Evolutionary conservation across 768 basidiomycete species (phyloP).

Genomic region (Porphyrellus cyaneotinctus): DNA sequence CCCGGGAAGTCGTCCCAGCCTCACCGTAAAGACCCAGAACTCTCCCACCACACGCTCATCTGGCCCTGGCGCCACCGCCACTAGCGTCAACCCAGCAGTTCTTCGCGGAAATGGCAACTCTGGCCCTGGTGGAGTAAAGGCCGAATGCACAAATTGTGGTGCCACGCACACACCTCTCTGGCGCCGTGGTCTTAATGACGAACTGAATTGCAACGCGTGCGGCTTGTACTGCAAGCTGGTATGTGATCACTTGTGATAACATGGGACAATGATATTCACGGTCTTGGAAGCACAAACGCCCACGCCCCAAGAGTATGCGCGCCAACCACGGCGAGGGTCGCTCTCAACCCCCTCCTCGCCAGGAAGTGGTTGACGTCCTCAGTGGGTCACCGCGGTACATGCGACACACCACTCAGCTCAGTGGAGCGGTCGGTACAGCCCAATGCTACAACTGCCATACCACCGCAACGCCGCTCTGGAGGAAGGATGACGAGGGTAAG

Average conservation of each 20-base stretch:
- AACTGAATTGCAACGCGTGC: constrained; percentile 87
- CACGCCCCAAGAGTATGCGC: constrained; percentile 85
- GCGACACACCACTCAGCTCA: constrained; percentile 28
- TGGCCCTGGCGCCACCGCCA: constrained; percentile 63
- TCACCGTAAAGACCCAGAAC: constrained; percentile 57
- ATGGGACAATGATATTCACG: neutral
- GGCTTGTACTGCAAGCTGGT: constrained; percentile 86
- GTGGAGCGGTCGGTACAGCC: constrained; percentile 42
- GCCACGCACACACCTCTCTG: constrained; percentile 87
- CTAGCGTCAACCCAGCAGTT: constrained; percentile 47
- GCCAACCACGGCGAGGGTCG: constrained; percentile 71
- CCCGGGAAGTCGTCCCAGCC: constrained; percentile 47
- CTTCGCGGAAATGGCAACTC: constrained; percentile 33
- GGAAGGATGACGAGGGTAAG: constrained; percentile 88
- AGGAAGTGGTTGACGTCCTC: constrained; percentile 70
- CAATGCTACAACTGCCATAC: constrained; percentile 92
- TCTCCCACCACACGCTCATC: constrained; percentile 45
- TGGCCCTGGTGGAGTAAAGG: constrained; percentile 61
- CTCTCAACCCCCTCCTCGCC: constrained; percentile 57
- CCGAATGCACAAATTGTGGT: constrained; percentile 85
- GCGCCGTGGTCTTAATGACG: constrained; percentile 82
- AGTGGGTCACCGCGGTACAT: constrained; percentile 44
- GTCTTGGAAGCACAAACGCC: constrained; percentile 67
- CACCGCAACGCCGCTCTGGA: constrained; percentile 84
- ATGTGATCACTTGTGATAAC: constrained; percentile 24